Percentiles rank a stretch among this genome's conserved stretches.
Conservation (phyloP, 306 rosid species). For the Citrullus mucosospermus region DNA sequence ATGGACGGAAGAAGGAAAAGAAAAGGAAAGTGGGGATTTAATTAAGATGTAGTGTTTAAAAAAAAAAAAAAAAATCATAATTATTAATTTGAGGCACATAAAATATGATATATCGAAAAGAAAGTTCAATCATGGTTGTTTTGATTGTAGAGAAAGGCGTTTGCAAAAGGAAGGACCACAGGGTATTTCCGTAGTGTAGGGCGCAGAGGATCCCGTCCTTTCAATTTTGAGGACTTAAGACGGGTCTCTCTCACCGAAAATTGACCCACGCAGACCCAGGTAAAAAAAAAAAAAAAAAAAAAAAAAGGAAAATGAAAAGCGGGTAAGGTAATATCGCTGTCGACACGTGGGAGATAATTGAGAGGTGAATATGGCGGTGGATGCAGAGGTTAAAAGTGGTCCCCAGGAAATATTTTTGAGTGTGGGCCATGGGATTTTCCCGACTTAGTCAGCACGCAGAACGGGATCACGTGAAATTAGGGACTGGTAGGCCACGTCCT, state of each 20-base stretch:
- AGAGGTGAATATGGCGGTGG: constrained; percentile 17
- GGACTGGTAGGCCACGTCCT: neutral
- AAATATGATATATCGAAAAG: neutral
- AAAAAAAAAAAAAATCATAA: neutral
- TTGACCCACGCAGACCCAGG: constrained; percentile 1
- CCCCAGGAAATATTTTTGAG: neutral
- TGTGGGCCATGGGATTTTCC: constrained; percentile 14
- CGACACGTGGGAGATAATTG: constrained; percentile 27
- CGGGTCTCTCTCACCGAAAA: constrained; percentile 1
- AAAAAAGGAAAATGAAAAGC: neutral
- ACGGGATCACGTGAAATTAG: constrained; percentile 14
- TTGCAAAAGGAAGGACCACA: neutral
- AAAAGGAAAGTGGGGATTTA: neutral
- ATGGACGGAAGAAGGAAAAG: neutral
- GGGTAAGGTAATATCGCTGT: constrained; percentile 11
- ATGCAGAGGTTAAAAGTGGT: constrained; percentile 8
- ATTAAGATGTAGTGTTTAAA: neutral
- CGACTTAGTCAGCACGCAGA: constrained; percentile 3
- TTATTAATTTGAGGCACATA: neutral
- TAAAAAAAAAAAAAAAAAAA: no score
- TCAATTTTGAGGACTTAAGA: neutral
- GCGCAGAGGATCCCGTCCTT: neutral
- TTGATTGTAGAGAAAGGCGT: neutral
- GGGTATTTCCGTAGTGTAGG: neutral
- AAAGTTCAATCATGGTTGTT: constrained; percentile 5